A percentile compares a stretch with the other conserved stretches of the same genome.
Evolutionary conservation across 2,329 filamentous ascomycete species (phyloP).

Genomic region (Aspergillus terreus): DNA sequence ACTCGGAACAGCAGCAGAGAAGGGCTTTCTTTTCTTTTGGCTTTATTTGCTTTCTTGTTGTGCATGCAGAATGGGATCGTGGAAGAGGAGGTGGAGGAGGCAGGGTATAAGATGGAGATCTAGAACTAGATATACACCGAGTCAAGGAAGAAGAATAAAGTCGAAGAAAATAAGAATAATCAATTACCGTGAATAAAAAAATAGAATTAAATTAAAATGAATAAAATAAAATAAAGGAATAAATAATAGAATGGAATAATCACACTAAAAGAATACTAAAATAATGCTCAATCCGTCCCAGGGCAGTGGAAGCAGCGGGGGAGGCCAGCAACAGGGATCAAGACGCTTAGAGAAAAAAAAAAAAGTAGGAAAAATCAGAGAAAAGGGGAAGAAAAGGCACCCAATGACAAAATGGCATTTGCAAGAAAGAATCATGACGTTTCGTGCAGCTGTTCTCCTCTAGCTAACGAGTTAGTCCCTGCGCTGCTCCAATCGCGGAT

Average conservation of each 20-base stretch:
- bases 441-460: neutral
- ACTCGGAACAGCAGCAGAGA: neutral
- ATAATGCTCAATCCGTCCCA: conserved; percentile 13
- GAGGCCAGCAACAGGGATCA: conserved; percentile 18
- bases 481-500: neutral
- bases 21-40: neutral
- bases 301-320: conserved; percentile 26
- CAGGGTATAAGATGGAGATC: conserved; percentile 16
- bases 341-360: conserved; percentile 3
- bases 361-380: neutral
- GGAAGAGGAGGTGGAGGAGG: too few species aligned
- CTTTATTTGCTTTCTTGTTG: neutral
- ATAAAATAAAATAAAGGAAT: neutral
- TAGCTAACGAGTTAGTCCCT: neutral
- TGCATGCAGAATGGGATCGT: too few species aligned
- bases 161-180: neutral
- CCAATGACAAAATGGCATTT: neutral
- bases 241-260: neutral
- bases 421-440: neutral
- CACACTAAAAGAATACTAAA: neutral
- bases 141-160: neutral
- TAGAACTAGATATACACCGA: conserved; percentile 24
- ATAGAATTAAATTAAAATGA: neutral
- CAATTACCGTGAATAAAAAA: neutral
- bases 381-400: conserved; percentile 5